Conservation (phyloP, 768 basidiomycete species). For the Gymnopilus dilepis region DNA sequence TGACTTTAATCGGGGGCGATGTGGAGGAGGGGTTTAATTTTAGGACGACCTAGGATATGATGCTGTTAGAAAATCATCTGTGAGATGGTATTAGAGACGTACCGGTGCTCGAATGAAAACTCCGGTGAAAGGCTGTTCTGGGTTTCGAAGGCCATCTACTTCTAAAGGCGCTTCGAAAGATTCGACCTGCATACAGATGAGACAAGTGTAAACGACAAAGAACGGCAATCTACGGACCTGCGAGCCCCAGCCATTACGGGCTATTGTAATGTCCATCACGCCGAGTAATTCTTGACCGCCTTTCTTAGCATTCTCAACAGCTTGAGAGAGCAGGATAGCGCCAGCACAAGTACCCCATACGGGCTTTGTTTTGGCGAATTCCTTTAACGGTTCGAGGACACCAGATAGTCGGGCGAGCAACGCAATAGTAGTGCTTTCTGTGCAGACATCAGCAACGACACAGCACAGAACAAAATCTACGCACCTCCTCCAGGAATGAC, state of each 20-base stretch:
- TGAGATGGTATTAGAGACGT: slow-evolving; percentile 29
- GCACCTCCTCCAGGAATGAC: slow-evolving; percentile 92
- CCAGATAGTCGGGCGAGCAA: slow-evolving; percentile 75
- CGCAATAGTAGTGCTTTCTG: slow-evolving; percentile 93
- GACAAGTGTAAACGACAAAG: neutral
- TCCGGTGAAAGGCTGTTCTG: slow-evolving; percentile 70
- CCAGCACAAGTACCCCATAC: slow-evolving; percentile 98
- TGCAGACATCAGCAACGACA: slow-evolving; percentile 1
- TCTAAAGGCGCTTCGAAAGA: slow-evolving; percentile 85
- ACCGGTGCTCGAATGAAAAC: slow-evolving; percentile 96
- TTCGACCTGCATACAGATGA: slow-evolving; percentile 63
- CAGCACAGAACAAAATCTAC: slow-evolving; percentile 21
- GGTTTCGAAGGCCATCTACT: slow-evolving; percentile 64
- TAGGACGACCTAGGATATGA: slow-evolving; percentile 61
- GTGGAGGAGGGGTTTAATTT: slow-evolving; percentile 48
- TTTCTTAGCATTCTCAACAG: slow-evolving; percentile 78
- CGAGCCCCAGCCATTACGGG: slow-evolving; percentile 93
- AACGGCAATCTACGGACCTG: slow-evolving; percentile 60
- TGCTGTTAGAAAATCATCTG: slow-evolving; percentile 7
- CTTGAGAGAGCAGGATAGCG: slow-evolving; percentile 83
- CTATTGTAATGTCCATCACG: slow-evolving; percentile 79
- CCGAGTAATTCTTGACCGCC: slow-evolving; percentile 88
- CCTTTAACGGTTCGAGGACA: slow-evolving; percentile 77
- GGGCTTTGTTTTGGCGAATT: slow-evolving; percentile 73
- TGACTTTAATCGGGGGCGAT: slow-evolving; percentile 67